phyloP scores from a whole-genome alignment of 441 rosid genomes.

The Sinapis alba region DNA sequence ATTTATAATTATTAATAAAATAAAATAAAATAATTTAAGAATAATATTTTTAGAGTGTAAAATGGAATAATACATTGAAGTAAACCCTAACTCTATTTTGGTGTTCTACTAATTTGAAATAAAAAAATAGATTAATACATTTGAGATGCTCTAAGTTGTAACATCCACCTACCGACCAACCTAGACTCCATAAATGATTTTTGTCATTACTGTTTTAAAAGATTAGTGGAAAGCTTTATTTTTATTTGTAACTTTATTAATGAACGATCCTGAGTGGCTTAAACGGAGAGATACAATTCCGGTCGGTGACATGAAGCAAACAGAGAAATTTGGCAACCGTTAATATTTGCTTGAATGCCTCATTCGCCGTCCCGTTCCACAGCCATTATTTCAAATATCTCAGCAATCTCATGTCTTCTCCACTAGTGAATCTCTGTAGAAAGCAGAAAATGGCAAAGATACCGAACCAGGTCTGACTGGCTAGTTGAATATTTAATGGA shows the following conservation, averaged over 20 bases:
- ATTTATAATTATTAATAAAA: no score
- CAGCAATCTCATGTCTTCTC: constrained; percentile 31
- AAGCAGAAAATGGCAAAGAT: neutral
- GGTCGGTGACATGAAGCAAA: constrained; percentile 60
- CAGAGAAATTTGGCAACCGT: constrained; percentile 58
- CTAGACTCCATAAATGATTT: neutral
- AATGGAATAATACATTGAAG: no score
- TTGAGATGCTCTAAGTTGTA: neutral
- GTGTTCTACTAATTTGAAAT: no score
- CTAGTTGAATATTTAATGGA: neutral
- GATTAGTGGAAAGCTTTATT: neutral
- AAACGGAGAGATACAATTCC: no score
- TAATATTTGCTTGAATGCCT: constrained; percentile 46
- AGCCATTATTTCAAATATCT: constrained; percentile 45
- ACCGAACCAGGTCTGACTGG: neutral
- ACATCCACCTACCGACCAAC: neutral
- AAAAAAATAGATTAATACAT: no score
- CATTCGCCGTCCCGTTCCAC: constrained; percentile 43
- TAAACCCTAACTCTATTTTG: no score
- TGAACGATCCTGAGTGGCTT: no score
- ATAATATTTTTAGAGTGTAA: no score
- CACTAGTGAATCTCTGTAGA: neutral
- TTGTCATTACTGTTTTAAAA: no score
- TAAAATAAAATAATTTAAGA: no score
- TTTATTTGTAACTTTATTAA: neutral